phyloP scores from a whole-genome alignment of 148 eudicot genomes.

The Mesembryanthemum crystallinum region DNA sequence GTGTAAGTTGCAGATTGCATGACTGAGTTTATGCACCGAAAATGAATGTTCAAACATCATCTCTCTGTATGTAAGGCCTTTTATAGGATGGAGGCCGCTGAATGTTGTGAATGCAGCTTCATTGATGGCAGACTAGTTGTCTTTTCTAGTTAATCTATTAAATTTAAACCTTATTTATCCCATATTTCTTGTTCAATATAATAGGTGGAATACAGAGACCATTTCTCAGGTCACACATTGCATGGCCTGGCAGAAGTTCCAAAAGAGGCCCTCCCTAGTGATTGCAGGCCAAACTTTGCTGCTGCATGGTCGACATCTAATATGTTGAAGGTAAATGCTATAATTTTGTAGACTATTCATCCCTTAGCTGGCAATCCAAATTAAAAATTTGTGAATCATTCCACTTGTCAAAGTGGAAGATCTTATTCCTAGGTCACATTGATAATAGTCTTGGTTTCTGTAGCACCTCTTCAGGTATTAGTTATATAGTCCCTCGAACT shows the following conservation, averaged over 20 bases:
- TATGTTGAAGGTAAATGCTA: constrained; percentile 53
- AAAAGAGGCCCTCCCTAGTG: constrained; percentile 86
- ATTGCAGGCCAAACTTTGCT: constrained; percentile 80
- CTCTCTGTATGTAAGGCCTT: background rate
- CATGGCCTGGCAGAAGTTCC: constrained; percentile 87
- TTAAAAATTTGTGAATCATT: too few relatives aligned
- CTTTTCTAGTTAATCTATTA: background rate
- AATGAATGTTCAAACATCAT: background rate
- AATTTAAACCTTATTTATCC: background rate
- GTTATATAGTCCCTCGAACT: too few relatives aligned
- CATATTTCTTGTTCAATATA: background rate
- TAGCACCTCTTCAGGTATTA: background rate
- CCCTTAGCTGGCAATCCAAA: constrained; percentile 2
- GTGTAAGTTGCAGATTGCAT: background rate
- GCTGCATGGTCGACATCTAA: constrained; percentile 79
- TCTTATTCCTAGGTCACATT: background rate
- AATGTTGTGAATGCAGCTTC: background rate
- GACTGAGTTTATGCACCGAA: background rate
- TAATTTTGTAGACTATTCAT: constrained; percentile 2
- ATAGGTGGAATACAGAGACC: constrained; percentile 89
- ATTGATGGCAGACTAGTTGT: background rate
- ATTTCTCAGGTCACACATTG: constrained; percentile 62
- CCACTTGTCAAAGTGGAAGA: background rate
- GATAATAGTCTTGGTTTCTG: background rate
- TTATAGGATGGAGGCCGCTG: background rate